Evolutionary conservation across 164 flowering plant species (phyloP), one percentile per base, ranked within the genome.

Genomic region (Annona squamosa): DNA sequence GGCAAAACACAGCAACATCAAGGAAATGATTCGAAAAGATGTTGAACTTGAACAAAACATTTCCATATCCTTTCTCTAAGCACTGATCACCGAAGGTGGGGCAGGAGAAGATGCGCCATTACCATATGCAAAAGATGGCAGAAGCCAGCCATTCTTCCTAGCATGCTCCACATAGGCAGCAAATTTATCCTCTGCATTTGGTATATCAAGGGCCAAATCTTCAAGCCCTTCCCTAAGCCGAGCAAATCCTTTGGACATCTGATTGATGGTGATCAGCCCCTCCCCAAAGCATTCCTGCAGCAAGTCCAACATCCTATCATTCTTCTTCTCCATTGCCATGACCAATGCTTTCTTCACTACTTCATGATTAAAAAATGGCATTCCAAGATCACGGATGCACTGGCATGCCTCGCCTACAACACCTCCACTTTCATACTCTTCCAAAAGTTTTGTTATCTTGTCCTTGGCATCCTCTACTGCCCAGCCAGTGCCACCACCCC

Each of bases 401-500:
- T 86, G 93, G 81, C 96, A 89, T 42, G 99, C 99, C 71, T 95
- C 98, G 46, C 79, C 64, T 7, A 95, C 88, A 0, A 87, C 98
- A n/a, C 99, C 98, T 3, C 98, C 97, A 41, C 89, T 87, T 73
- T 93, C 98, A 73, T 87, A 91, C 82, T 95, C 99, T 79, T 95
- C 99, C 48, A 95, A 78, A 4, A 95, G 95, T 86, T 90, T 95
- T 73, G 75, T 17, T 68, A 95, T 90, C 85, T 91, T 93, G 85
- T 95, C 99, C 81, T 95, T 95, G 0, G 99, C 98, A 80, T 95
- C 99, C 82, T 95, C 99, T 79, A 95, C 97, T 4, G 97, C 97
- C 99, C 99, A 95, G 4, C 99, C 99, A 18, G 97, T 88, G 46
- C 99, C 99, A 65, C 99, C 99, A 37, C 98, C 98, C 98, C 99